These are phyloP conservation scores for Piedraia hortae DNA, from an alignment of 2,329 filamentous ascomycete species.

Conservation along the genomic window DNA sequence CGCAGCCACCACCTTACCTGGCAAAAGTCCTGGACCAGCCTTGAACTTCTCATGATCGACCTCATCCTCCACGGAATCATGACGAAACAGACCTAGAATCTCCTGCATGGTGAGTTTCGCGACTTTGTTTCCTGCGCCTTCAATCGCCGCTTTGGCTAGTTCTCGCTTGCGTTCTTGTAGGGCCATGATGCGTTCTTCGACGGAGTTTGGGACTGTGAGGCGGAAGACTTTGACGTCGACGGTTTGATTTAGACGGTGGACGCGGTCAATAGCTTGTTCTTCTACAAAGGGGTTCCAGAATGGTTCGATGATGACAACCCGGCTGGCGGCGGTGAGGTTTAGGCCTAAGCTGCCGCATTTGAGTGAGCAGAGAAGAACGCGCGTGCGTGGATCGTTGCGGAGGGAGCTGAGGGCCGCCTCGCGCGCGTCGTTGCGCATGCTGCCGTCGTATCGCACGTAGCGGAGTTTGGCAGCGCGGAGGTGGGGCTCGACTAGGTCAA, in stretches of 20 bases:
- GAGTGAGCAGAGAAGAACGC: constrained; percentile 73
- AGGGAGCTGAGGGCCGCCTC: constrained; percentile 62
- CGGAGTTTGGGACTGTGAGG: constrained; percentile 58
- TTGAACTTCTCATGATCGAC: no score
- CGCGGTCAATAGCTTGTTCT: constrained; percentile 93
- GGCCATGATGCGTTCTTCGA: constrained; percentile 84
- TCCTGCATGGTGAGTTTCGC: constrained; percentile 80
- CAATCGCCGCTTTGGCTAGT: constrained; percentile 75
- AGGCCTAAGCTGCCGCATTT: constrained; percentile 82
- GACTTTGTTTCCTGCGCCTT: constrained; percentile 35
- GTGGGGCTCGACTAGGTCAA: constrained; percentile 86
- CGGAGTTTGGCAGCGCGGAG: constrained; percentile 44
- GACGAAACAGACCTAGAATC: constrained; percentile 69
- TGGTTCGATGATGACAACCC: constrained; percentile 84
- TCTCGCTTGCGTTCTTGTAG: constrained; percentile 83
- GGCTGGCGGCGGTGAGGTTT: constrained; percentile 76
- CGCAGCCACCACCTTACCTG: no score
- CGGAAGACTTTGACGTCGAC: constrained; percentile 88
- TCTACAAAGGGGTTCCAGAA: constrained; percentile 98
- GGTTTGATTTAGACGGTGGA: constrained; percentile 93
- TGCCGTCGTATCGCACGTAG: constrained; percentile 77
- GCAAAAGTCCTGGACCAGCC: no score
- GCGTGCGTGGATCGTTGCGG: constrained; percentile 43
- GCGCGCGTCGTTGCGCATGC: constrained; percentile 78
- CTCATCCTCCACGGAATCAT: no score